Percentiles rank a stretch among this genome's conserved stretches.
Conservation (phyloP, 2,329 filamentous ascomycete species). For the Colletotrichum kahawae region DNA sequence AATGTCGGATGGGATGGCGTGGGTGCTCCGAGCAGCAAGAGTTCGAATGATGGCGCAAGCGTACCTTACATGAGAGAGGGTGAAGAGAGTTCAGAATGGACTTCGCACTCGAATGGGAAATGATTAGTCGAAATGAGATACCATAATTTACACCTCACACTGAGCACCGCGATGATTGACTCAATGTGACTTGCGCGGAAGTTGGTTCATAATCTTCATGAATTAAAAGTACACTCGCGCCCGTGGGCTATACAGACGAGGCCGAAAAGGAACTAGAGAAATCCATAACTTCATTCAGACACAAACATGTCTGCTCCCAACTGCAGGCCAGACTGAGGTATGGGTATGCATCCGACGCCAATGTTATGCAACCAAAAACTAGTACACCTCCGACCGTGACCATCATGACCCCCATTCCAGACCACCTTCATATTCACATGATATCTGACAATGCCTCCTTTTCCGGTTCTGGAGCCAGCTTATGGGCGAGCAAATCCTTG, state of each 20-base stretch:
- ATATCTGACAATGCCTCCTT: neutral
- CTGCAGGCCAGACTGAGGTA: slow-evolving; percentile 23
- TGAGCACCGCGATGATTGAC: fast-evolving
- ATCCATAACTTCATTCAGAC: slow-evolving; percentile 26
- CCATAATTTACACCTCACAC: neutral
- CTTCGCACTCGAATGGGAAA: neutral
- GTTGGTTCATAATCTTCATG: slow-evolving; percentile 7
- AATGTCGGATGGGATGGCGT: neutral
- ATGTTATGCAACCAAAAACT: slow-evolving; percentile 32
- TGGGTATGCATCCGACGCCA: slow-evolving; percentile 40
- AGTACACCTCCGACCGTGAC: slow-evolving; percentile 5
- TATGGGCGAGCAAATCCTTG: slow-evolving; percentile 49
- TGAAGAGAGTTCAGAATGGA: neutral
- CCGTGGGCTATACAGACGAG: slow-evolving; percentile 13
- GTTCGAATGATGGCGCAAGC: neutral
- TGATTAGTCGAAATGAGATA: neutral
- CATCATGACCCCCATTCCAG: neutral
- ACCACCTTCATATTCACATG: slow-evolving; percentile 14
- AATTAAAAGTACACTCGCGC: slow-evolving; percentile 18
- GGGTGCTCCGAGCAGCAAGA: fast-evolving
- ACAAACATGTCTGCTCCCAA: slow-evolving; percentile 38
- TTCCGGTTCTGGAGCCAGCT: neutral
- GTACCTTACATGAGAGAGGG: neutral
- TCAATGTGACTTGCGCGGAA: neutral
- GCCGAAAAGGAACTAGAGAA: neutral